phyloP scores from a whole-genome alignment of 169 alveolate genomes.

The Babesia sp. region DNA sequence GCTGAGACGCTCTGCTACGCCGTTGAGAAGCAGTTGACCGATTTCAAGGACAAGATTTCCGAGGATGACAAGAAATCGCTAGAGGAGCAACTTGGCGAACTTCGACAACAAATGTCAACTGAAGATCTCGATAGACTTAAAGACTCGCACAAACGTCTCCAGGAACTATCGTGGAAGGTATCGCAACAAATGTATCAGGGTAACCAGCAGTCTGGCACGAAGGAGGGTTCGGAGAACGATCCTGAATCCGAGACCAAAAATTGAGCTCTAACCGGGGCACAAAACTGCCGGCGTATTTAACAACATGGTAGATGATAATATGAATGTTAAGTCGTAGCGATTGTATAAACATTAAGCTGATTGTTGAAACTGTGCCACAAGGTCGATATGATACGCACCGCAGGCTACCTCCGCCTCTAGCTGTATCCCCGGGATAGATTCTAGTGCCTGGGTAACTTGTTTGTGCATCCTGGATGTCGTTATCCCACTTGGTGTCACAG shows the following conservation, averaged over 20 bases:
- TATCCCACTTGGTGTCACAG: not conserved
- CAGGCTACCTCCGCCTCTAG: constrained; percentile 4
- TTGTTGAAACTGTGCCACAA: too few species aligned
- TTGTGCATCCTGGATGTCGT: constrained; percentile 40
- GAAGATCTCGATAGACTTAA: constrained; percentile 84
- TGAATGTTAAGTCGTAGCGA: too few species aligned
- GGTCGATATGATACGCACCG: constrained; percentile 38
- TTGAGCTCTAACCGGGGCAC: not conserved
- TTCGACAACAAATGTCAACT: constrained; percentile 78
- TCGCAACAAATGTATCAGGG: constrained; percentile 86
- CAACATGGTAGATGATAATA: too few species aligned
- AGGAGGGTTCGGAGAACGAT: constrained; percentile 16
- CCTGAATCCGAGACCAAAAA: constrained; percentile 25
- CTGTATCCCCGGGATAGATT: not conserved
- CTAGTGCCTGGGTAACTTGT: constrained; percentile 15
- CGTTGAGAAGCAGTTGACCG: constrained; percentile 87
- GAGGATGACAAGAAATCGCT: constrained; percentile 84
- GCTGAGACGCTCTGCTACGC: constrained; percentile 89
- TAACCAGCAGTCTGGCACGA: constrained; percentile 28
- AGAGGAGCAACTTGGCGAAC: constrained; percentile 74
- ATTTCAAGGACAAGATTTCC: constrained; percentile 86
- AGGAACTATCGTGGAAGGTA: constrained; percentile 91
- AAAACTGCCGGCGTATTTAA: not conserved
- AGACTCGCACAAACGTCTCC: constrained; percentile 83
- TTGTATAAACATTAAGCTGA: too few species aligned